These are phyloP conservation scores for Penicillium sp. DNA, from an alignment of 2,329 filamentous ascomycete species.

Conservation along the genomic window DNA sequence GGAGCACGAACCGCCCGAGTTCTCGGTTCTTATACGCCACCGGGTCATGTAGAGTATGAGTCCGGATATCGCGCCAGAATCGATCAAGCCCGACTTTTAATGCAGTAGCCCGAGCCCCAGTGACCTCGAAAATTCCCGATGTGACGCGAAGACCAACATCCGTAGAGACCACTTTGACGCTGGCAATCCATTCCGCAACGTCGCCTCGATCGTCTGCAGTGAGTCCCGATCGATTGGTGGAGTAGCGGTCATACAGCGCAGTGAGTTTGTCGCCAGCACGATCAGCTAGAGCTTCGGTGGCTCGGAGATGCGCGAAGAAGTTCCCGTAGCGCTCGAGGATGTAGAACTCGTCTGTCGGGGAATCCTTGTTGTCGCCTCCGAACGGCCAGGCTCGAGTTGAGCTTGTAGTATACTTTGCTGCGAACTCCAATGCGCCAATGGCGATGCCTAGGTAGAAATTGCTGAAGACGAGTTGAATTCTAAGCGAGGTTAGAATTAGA, in stretches of 20 bases:
- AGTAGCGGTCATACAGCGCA: slow-evolving; percentile 52
- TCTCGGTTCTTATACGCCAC: slow-evolving; percentile 70
- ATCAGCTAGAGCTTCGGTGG: slow-evolving; percentile 63
- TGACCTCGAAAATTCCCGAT: slow-evolving; percentile 66
- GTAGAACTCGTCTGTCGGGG: slow-evolving; percentile 66
- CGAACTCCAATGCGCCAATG: slow-evolving; percentile 60
- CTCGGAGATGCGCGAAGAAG: slow-evolving; percentile 64
- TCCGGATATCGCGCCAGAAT: slow-evolving; percentile 69
- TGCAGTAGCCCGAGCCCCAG: slow-evolving; percentile 61
- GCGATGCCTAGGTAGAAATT: slow-evolving; percentile 70
- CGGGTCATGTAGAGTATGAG: slow-evolving; percentile 68
- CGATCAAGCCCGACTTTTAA: slow-evolving; percentile 64
- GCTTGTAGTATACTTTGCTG: slow-evolving; percentile 59
- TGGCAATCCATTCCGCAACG: slow-evolving; percentile 65
- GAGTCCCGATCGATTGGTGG: slow-evolving; percentile 47
- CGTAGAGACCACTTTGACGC: slow-evolving; percentile 65
- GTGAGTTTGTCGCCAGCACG: slow-evolving; percentile 56
- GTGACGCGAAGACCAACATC: slow-evolving; percentile 64
- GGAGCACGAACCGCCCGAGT: slow-evolving; percentile 60
- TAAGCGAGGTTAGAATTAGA: slow-evolving; percentile 22
- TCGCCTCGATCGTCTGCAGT: slow-evolving; percentile 61
- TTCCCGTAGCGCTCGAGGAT: slow-evolving; percentile 67
- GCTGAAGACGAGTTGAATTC: slow-evolving; percentile 67
- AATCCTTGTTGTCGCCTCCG: slow-evolving; percentile 64
- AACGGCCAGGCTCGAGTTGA: slow-evolving; percentile 66